phyloP scores from a whole-genome alignment of 2,329 filamentous ascomycete species.

The Sporothrix phasma region DNA sequence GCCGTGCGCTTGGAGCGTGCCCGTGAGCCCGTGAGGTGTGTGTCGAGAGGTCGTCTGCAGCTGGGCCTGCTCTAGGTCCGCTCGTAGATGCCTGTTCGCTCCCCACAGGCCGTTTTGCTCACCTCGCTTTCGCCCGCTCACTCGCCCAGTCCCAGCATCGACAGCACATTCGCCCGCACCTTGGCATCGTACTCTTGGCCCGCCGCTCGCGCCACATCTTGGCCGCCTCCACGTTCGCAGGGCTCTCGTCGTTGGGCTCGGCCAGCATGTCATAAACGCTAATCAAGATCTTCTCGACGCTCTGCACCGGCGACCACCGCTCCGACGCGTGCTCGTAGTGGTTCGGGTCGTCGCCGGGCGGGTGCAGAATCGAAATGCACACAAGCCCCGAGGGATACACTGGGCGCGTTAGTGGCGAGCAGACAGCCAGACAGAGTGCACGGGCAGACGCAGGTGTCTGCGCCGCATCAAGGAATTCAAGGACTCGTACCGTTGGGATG shows the following conservation, averaged over 20 bases:
- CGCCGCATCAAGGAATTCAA: too few species aligned
- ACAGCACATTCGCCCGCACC: conserved; percentile 73
- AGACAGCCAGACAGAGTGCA: not conserved
- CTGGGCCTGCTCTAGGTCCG: too few species aligned
- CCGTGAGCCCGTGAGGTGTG: too few species aligned
- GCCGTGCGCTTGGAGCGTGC: not conserved
- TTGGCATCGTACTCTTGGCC: conserved; percentile 73
- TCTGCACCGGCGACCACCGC: conserved; percentile 93
- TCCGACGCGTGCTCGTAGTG: conserved; percentile 96
- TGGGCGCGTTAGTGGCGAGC: conserved; percentile 28
- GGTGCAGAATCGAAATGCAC: conserved; percentile 96
- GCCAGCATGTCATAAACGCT: conserved; percentile 98
- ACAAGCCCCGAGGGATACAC: conserved; percentile 88
- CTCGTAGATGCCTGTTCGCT: not conserved
- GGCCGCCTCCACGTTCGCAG: conserved; percentile 90
- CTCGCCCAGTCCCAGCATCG: conserved; percentile 59
- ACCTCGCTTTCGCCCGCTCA: not conserved
- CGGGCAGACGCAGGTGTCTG: too few species aligned
- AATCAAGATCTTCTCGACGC: conserved; percentile 93
- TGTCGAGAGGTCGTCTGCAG: too few species aligned
- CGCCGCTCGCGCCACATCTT: conserved; percentile 90
- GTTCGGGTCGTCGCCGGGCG: conserved; percentile 93
- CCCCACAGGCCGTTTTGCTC: not conserved
- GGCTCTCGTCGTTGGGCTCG: conserved; percentile 93
- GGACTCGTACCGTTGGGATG: conserved; percentile 74